Conservation (phyloP, 495 filamentous ascomycete genomes). For the Viridothelium virens region DNA sequence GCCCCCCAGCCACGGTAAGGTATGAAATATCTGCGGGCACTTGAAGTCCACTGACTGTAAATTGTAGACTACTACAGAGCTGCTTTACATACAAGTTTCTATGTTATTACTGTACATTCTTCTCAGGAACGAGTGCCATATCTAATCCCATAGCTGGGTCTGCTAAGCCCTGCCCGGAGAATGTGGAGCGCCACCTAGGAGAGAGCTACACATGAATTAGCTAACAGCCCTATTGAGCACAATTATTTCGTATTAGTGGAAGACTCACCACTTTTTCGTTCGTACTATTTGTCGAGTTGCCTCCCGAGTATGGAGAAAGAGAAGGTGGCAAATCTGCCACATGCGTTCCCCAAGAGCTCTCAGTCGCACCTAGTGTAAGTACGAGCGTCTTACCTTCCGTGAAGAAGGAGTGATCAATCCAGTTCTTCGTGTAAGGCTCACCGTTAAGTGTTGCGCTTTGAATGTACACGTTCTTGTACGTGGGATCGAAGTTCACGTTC, state of each 20-base stretch:
- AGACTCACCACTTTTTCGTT: not conserved
- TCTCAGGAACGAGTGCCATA: not conserved
- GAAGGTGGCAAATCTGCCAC: slow-evolving; percentile 48
- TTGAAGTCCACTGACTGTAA: not conserved
- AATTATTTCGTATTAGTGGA: not conserved
- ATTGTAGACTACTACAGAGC: not conserved
- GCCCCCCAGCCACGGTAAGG: not conserved
- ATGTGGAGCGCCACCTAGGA: slow-evolving; percentile 3
- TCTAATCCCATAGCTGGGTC: slow-evolving; percentile 1
- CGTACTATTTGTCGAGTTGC: not conserved
- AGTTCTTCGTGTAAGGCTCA: slow-evolving; percentile 46
- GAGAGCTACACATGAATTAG: not conserved
- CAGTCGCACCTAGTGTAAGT: slow-evolving; percentile 40
- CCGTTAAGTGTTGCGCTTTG: slow-evolving; percentile 47
- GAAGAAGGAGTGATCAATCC: slow-evolving; percentile 51
- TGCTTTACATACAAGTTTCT: not conserved
- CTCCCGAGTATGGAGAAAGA: slow-evolving; percentile 9
- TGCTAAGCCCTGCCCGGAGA: not conserved
- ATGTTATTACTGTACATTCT: not conserved
- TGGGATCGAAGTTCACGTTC: slow-evolving; percentile 56
- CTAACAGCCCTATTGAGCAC: not conserved
- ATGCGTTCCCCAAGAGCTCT: slow-evolving; percentile 49
- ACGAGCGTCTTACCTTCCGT: slow-evolving; percentile 44
- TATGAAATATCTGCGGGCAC: not conserved
- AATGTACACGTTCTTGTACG: slow-evolving; percentile 47